A percentile compares a stretch with the other conserved stretches of the same genome.
Evolutionary conservation across 306 rosid species (phyloP).

Genomic region (Castanea mollissima): DNA sequence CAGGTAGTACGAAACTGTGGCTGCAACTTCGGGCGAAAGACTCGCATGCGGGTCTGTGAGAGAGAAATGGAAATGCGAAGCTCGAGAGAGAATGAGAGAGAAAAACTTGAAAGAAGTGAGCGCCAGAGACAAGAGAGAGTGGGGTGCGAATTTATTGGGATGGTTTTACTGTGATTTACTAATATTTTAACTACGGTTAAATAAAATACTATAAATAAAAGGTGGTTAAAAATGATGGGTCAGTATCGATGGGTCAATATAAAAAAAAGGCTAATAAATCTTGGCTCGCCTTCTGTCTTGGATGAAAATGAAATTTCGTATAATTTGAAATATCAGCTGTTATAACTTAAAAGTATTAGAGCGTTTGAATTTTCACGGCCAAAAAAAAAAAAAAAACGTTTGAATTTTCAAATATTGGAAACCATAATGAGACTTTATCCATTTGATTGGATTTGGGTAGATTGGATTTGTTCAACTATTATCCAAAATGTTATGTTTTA

Average conservation of each 20-base stretch:
- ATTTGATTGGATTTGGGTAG: too few species aligned
- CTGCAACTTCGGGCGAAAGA: conserved; percentile 17
- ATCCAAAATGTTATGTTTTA: too few species aligned
- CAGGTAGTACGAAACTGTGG: neutral
- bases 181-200: conserved; percentile 22
- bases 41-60: conserved; percentile 20
- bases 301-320: neutral
- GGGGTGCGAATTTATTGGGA: conserved; percentile 36
- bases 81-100: conserved; percentile 37
- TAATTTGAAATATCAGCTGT: neutral
- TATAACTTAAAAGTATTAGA: too few species aligned
- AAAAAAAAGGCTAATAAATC: neutral
- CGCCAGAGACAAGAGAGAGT: conserved; percentile 39
- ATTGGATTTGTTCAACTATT: too few species aligned
- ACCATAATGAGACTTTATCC: too few species aligned
- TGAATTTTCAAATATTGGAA: too few species aligned
- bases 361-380: too few species aligned
- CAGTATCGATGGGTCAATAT: too few species aligned
- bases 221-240: too few species aligned
- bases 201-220: too few species aligned
- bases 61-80: conserved; percentile 18
- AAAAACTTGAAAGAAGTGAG: conserved; percentile 60
- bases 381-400: too few species aligned
- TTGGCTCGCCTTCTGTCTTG: neutral
- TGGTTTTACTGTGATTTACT: conserved; percentile 11